Evolutionary conservation across 192 early-diverging fungal species (phyloP), one percentile per base, ranked within the genome.

Genomic region (Backusella macrospora): DNA sequence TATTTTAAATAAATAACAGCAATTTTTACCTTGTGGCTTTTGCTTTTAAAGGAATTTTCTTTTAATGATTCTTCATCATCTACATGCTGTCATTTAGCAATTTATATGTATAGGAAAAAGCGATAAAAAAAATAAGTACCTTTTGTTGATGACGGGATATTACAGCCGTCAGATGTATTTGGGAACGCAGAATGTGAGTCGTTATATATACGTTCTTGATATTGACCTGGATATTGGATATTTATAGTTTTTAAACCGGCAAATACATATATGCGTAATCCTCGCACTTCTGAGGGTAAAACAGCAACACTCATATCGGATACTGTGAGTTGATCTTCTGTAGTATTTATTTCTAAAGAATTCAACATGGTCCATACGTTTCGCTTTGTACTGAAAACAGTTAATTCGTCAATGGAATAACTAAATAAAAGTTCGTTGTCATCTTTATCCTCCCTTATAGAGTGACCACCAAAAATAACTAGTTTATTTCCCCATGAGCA

Each of bases 381-480:
- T 62, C 69, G 48, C 40, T 68, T 65, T 0, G 73, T 68, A 52
- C 68, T 71, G 34, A 80, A 75, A 45, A 80, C 64, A 40, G 46
- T 47, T 3, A 76, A 21, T 46, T 74, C 59, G 37, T 72, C 62
- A 26, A 80, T 42, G 29, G 78, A 38, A 47, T 80, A 80, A 21
- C 75, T 68, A 23, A 52, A 76, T 14, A 75, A 21, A 14, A 74
- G 37, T 6, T 70, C 62, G 7, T 75, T 72, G 21, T 80, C 78
- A 39, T 80, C 73, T 12, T 75, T 55, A n/a, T 80, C 78, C 42
- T 71, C 45, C 16, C 68, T 65, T 40, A 80, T 52, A 1, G 78
- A 72, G 21, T 76, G 74, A 4, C 78, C 78, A 1, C 78, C 78
- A 72, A 80, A 80, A 21, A 80, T 64, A 39, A 80, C 40, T 21